Evolutionary conservation across 345 rosid species (phyloP).

Genomic region (Eucalyptus camaldulensis): DNA sequence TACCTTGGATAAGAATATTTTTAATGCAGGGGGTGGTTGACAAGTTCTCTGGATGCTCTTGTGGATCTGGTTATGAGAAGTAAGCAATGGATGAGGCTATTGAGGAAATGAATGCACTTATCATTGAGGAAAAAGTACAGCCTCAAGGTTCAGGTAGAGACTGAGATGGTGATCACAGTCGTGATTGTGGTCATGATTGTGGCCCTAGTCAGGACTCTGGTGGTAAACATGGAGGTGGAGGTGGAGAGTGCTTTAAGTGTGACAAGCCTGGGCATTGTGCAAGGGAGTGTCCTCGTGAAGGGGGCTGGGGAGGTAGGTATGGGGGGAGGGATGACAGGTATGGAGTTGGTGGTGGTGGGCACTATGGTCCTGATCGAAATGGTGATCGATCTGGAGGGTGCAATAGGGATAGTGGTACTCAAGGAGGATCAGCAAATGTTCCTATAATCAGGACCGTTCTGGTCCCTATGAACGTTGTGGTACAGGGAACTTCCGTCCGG

Average conservation of each 20-base stretch:
- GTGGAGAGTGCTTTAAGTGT: slow-evolving; percentile 92
- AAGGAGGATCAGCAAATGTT: slow-evolving; percentile 59
- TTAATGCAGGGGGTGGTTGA: slow-evolving; percentile 60
- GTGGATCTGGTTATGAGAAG: slow-evolving; percentile 86
- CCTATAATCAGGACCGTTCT: slow-evolving; percentile 55
- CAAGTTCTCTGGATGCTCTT: slow-evolving; percentile 70
- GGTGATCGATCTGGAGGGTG: slow-evolving; percentile 68
- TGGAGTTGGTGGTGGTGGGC: slow-evolving; percentile 24
- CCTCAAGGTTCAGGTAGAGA: slow-evolving; percentile 73
- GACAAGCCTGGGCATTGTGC: slow-evolving; percentile 93
- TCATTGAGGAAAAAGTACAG: slow-evolving; percentile 85
- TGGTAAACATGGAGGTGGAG: slow-evolving; percentile 26
- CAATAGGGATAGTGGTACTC: slow-evolving; percentile 48
- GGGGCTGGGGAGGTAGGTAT: not conserved
- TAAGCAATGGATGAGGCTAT: slow-evolving; percentile 83
- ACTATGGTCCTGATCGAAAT: slow-evolving; percentile 66
- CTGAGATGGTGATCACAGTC: slow-evolving; percentile 41
- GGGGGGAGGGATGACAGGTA: not conserved
- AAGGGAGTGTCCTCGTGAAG: slow-evolving; percentile 76
- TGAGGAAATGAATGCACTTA: slow-evolving; percentile 57
- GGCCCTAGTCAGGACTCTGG: slow-evolving; percentile 17
- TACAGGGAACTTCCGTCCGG: slow-evolving; percentile 33
- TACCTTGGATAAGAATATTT: not conserved
- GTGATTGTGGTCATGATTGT: slow-evolving; percentile 46
- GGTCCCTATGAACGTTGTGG: slow-evolving; percentile 71